Base-by-base conservation (phyloP, 768 basidiomycete species). In the Rhodocollybia butyracea region DNA sequence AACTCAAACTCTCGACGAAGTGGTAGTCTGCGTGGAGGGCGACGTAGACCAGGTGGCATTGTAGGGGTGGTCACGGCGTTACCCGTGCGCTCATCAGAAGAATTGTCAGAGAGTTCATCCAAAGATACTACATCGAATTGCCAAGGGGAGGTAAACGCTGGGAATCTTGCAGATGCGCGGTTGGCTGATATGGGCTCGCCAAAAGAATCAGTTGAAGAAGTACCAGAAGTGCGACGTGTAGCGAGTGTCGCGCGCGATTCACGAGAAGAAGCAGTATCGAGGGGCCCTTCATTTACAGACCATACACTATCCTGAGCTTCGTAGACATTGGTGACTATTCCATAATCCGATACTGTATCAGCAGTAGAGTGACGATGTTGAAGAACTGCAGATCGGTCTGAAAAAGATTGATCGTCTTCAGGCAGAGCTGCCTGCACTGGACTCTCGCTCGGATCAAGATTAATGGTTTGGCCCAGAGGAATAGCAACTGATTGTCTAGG, bases 1-100 rank as follows among this genome's bases (percentile, higher is more conserved):
- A 92, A 91, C 66, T 91, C 88, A 57, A 93, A 91, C 57, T 92
- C 89, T 22, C 88, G 82, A 5, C 90, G 82, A 42, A 83, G 75
- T 0, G 91, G 91, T 22, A 93, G 32, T 24, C 55, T 45, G 27
- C 55, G 45, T n/a, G 46, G 39, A 40, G 46, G 55, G 13, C 46
- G 45, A 31, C 55, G 45, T 15, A 50, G 8, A 3, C 55, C 55
- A 48, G 46, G 55, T 13, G 46, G 46, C 12, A 5, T 38, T 15
- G 75, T 64, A 4, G 75, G 74, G 2, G 62, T 70, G 32, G 66
- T 73, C 11, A 59, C 70, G 19, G 13, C n/a, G 24, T n/a, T 21
- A 13, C 7, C 21, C 21, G 27, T 12, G 27, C 10, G 48, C 29
- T 72, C 67, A 38, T 83, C 78, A 1, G 88, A 89, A 13, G 86